A percentile compares a stretch with the other conserved stretches of the same genome.
These are phyloP conservation scores for Lichtheimia ornata DNA, from an alignment of 371 early-diverging fungal genomes.

Conservation along the genomic window DNA sequence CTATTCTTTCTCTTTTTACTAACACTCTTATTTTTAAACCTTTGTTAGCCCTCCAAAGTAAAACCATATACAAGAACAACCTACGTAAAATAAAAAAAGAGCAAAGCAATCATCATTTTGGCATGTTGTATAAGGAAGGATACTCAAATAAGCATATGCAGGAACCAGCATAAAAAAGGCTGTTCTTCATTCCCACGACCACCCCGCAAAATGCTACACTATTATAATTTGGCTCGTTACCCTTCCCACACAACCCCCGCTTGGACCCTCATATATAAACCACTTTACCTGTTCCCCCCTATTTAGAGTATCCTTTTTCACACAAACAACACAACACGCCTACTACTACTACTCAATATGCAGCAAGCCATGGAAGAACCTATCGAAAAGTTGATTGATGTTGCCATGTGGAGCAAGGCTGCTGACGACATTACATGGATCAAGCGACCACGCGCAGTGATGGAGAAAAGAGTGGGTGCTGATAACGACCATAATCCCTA, in stretches of 20 bases:
- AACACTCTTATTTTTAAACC: too few species aligned
- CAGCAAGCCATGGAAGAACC: slow-evolving; percentile 1
- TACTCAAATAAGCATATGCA: too few species aligned
- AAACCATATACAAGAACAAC: slow-evolving; percentile 2
- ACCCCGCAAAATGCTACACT: too few species aligned
- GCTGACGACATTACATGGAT: slow-evolving; percentile 43
- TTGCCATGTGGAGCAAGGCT: slow-evolving; percentile 35
- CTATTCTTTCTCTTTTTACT: not conserved
- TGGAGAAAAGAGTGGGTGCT: slow-evolving; percentile 12
- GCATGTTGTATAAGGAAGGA: too few species aligned
- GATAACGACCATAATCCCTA: slow-evolving; percentile 33
- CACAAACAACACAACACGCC: too few species aligned
- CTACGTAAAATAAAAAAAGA: not conserved
- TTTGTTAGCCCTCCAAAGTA: slow-evolving; percentile 30
- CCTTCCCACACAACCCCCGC: too few species aligned
- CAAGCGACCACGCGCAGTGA: slow-evolving; percentile 28
- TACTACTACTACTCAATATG: not conserved
- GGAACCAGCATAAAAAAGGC: too few species aligned
- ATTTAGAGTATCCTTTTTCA: too few species aligned
- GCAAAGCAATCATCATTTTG: not conserved
- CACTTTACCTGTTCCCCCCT: too few species aligned
- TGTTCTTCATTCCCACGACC: too few species aligned
- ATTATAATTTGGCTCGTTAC: too few species aligned
- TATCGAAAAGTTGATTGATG: slow-evolving; percentile 15
- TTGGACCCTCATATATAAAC: too few species aligned